Evolutionary conservation across 169 alveolate genomes (phyloP), one percentile per base, ranked within the genome.

Genomic region (Cryptosporidium felis): DNA sequence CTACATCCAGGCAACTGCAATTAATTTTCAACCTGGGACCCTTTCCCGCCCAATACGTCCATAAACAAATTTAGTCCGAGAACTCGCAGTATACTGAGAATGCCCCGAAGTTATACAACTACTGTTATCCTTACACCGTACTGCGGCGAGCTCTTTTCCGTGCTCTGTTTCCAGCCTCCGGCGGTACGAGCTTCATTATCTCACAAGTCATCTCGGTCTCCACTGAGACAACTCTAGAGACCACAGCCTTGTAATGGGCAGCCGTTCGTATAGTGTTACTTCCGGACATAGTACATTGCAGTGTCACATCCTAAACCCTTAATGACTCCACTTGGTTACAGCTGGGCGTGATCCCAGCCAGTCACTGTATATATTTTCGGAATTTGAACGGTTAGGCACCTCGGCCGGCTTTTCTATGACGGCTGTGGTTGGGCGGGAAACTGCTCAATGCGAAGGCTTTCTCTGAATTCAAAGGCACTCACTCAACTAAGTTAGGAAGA

Each of bases 81-180:
- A 65, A 65, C 44, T 32, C n/a, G 81, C 9, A 40, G 2, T 2
- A 28, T 34, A 32, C 66, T 18, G 66, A 26, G 85, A n/a, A 36
- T 30, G 42, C 56, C 58, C 8, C 44, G 60, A 32, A 16, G 67
- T 74, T 16, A 38, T 56, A 74, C 62, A 65, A 65, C 85, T 74
- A 30, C 85, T 53, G 85, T 49, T 74, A 74, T 74, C 85, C 85
- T 74, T 36, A 34, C 85, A 74, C 85, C 67, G 85, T 74, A 74
- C 85, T 34, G 56, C 85, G 56, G 85, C 66, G 85, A 74, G 65
- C 36, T 41, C 85, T 74, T 74, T 36, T 74, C 85, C 85, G 85
- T 74, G 85, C 67, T 74, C 85, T 74, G 85, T 74, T 74, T 49
- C 85, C 85, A 74, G 85, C 85, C 85, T 74, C 85, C 85, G 85